Base-by-base conservation (phyloP, 2,329 filamentous ascomycete species). In the Pezicula neosporulosa region DNA sequence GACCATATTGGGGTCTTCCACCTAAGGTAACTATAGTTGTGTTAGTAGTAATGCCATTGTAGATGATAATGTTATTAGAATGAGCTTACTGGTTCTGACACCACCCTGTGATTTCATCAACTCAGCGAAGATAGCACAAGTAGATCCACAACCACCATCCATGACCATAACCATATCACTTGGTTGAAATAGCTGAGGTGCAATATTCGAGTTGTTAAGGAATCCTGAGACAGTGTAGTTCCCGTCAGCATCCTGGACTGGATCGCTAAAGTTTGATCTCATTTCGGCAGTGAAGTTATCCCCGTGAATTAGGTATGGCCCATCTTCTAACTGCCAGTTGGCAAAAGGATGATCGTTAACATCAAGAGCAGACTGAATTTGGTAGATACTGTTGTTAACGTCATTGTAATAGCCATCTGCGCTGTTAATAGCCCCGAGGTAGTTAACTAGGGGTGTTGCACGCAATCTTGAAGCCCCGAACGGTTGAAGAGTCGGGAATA, bases 141-240 rank as follows among this genome's bases (percentile, higher is more conserved):
- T 82, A 0, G 78, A 82, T 15, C 76, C 77, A 63, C 81, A 84
- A 58, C 74, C 73, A 35, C 80, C 81, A 60, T 84, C 80, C 48
- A 76, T 75, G 10, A 83, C 69, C 9, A 76, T 49, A 24, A 72
- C 50, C 12, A 75, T 70, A 37, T 75, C 57, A 13, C 72, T 63
- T 0, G 67, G 52, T 2, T 61, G 52, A 55, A 75, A 78, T 0
- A 65, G 56, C 43, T 59, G 57, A 0, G 50, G 50, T 9, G 55
- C 47, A 1, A 60, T 49, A 13, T 62, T 49, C 4, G 52, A 47
- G 6, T 60, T 51, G n/a, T 51, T 58, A 2, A 51, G 50, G 44
- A 62, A 64, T 12, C 65, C 66, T n/a, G 58, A 57, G 12, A 68
- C 55, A 15, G 58, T 53, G 18, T 59, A 58, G 16, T 49, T 52